These are phyloP conservation scores for Sugiyamaella castrensis DNA, from an alignment of 1,139 yeast species.

Conservation along the genomic window DNA sequence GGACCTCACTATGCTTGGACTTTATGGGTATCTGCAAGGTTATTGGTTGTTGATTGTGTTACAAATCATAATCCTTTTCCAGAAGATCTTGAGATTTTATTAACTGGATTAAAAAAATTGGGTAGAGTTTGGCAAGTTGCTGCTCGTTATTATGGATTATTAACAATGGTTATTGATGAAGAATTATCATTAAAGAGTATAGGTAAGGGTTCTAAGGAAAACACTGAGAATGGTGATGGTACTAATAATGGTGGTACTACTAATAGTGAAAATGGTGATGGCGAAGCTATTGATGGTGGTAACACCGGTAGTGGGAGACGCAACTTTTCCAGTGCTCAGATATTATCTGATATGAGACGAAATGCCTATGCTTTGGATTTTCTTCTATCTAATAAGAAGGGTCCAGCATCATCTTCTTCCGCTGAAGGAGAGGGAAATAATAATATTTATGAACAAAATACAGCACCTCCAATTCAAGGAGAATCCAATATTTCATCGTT, in stretches of 20 bases:
- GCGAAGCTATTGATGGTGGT: background rate
- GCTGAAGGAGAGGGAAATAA: slow-evolving; percentile 4
- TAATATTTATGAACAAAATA: slow-evolving; percentile 1
- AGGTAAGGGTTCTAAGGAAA: slow-evolving; percentile 25
- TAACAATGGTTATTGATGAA: slow-evolving; percentile 33
- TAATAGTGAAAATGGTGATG: slow-evolving; percentile 2
- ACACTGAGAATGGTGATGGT: slow-evolving; percentile 2
- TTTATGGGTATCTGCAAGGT: slow-evolving; percentile 39
- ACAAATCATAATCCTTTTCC: slow-evolving; percentile 28
- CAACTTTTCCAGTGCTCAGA: slow-evolving; percentile 19
- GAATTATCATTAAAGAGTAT: slow-evolving; percentile 31
- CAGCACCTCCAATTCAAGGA: background rate
- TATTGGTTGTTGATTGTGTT: slow-evolving; percentile 39
- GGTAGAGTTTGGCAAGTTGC: slow-evolving; percentile 37
- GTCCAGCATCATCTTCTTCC: background rate
- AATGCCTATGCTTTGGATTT: slow-evolving; percentile 28
- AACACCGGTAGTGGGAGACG: slow-evolving; percentile 1
- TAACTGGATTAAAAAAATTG: slow-evolving; percentile 30
- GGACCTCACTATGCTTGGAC: slow-evolving; percentile 41
- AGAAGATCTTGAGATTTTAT: slow-evolving; percentile 27
- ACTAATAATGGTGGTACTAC: background rate
- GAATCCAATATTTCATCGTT: slow-evolving; percentile 6
- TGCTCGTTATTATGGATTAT: slow-evolving; percentile 34
- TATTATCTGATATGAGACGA: slow-evolving; percentile 27
- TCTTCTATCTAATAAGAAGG: slow-evolving; percentile 18